Conservation (phyloP, 2,329 filamentous ascomycete genomes). For the Whalleya microplaca region DNA sequence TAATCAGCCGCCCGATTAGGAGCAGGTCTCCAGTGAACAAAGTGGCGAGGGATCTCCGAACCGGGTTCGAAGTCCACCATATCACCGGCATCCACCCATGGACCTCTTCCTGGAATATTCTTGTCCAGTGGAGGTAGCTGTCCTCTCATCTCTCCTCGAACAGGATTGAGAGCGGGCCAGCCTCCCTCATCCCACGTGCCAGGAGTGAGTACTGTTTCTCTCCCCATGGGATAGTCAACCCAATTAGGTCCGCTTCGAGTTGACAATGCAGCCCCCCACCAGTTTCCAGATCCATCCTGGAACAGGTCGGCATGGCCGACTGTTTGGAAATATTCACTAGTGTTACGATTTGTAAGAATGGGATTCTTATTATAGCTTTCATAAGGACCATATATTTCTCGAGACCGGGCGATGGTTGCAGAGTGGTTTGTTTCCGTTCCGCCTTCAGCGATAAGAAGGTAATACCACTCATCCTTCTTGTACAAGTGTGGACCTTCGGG, state of each 20-base stretch:
- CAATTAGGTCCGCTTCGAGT: constrained; percentile 48
- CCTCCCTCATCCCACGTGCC: constrained; percentile 52
- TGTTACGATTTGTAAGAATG: constrained; percentile 46
- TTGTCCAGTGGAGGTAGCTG: constrained; percentile 41
- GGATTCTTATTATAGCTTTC: constrained; percentile 47
- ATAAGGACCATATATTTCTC: constrained; percentile 47
- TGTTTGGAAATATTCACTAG: constrained; percentile 45
- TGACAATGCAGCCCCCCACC: constrained; percentile 56
- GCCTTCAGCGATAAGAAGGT: constrained; percentile 54
- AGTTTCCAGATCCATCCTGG: constrained; percentile 48
- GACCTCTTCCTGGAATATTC: constrained; percentile 40
- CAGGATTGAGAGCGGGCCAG: constrained; percentile 50
- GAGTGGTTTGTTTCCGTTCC: constrained; percentile 48
- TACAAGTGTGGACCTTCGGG: constrained; percentile 52
- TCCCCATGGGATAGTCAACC: constrained; percentile 54
- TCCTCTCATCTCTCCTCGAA: constrained; percentile 50
- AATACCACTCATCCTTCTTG: constrained; percentile 49
- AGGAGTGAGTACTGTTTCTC: constrained; percentile 49
- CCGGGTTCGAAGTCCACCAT: constrained; percentile 25
- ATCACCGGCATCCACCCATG: constrained; percentile 31
- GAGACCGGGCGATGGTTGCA: constrained; percentile 48
- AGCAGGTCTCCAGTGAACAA: constrained; percentile 37
- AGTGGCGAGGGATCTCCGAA: constrained; percentile 31
- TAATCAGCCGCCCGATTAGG: no score
- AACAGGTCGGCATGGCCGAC: constrained; percentile 51